phyloP scores from a whole-genome alignment of 495 filamentous ascomycete genomes.

The Cudoniella acicularis region DNA sequence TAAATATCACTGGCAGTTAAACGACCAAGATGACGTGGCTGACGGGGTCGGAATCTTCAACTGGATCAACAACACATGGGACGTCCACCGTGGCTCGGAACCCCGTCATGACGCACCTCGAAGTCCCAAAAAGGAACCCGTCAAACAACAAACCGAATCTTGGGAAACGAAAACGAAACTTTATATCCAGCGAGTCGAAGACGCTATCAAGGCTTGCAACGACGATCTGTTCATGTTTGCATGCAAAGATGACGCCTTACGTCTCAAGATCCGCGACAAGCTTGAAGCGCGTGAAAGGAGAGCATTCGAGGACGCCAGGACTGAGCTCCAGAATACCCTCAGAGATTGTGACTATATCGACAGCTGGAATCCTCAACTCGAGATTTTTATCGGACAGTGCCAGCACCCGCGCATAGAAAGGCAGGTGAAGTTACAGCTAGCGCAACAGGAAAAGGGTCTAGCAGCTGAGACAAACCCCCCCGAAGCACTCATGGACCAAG shows the following conservation, averaged over 20 bases:
- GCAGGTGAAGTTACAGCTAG: constrained; percentile 1
- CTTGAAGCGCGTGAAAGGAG: constrained; percentile 1
- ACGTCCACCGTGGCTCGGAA: constrained; percentile 8
- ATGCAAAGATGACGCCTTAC: constrained; percentile 6
- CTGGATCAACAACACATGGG: constrained; percentile 14
- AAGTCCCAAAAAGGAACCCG: constrained; percentile 12
- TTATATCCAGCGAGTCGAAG: constrained; percentile 10
- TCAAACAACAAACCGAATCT: constrained; percentile 11
- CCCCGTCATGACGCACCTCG: constrained; percentile 7
- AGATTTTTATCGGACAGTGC: neutral
- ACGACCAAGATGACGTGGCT: neutral
- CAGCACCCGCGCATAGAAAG: constrained; percentile 3
- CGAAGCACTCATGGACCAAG: neutral
- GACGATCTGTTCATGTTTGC: constrained; percentile 7
- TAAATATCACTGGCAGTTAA: constrained; percentile 7
- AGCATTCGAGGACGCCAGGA: constrained; percentile 8
- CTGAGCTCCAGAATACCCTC: constrained; percentile 8
- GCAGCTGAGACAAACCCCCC: neutral
- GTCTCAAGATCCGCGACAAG: constrained; percentile 11
- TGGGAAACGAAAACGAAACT: constrained; percentile 6
- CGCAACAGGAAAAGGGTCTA: neutral
- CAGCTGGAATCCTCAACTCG: constrained; percentile 13
- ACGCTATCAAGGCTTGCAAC: constrained; percentile 13
- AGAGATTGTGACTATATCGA: constrained; percentile 12
- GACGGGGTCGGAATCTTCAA: neutral